Evolutionary conservation across 2,329 filamentous ascomycete species (phyloP), one percentile per base, ranked within the genome.

Genomic region (Aspergillus terreus): DNA sequence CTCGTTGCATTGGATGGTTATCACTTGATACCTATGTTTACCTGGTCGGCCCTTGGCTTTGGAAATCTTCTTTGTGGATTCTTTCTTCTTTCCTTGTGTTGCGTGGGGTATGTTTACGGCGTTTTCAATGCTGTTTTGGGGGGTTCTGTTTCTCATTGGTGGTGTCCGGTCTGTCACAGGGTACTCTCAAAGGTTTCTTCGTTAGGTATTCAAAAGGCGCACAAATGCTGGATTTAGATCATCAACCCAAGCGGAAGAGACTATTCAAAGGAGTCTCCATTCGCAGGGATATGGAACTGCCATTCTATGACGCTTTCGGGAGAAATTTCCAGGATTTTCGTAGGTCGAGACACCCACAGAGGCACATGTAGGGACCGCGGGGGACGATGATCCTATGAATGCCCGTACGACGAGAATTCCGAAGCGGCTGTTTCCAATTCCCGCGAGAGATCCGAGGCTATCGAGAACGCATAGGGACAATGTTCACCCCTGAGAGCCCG

Each of bases 401-500:
- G n/a, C 27, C 45, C 38, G 25, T 30, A 35, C 25, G 35, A 40
- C 48, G 44, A 49, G 46, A 52, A 49, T 32, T 35, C 44, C 32
- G 42, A 36, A 57, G 54, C 58, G 59, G 49, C 49, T 53, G 47
- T 60, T 50, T 44, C 52, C 53, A 59, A 49, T 56, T 58, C 54
- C 56, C 33, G 17, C 17, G 44, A 23, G 25, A 40, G 50, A 54
- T 54, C 60, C 60, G 60, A 63, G 59, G 57, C 58, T 59, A 61
- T 65, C 40, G 55, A 58, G 51, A 48, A 54, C 19, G 17, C 9
- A 17, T 6, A 55, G 50, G 44, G 30, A 51, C 43, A 55, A 54
- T 49, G 33, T 58, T 59, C 38, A 56, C 52, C 55, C 61, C 56
- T 59, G 59, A 54, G 56, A 50, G 44, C 55, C 59, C 64, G 62